Base-by-base conservation (phyloP, 352 stramenopile genomes). In the Phytophthora vignae region DNA sequence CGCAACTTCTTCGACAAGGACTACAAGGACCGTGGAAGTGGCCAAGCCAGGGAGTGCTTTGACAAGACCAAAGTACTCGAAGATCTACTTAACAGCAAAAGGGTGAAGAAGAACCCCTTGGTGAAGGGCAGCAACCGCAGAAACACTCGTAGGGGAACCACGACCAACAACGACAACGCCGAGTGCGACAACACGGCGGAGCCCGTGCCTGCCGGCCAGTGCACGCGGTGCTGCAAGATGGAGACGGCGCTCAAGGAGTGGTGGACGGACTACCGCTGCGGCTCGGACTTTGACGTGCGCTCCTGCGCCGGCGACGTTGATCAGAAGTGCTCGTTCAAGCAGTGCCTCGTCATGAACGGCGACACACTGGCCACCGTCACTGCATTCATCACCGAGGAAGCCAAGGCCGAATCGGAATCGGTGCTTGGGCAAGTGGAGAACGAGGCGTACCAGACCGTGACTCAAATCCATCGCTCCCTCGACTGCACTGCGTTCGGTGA, bases 221-320 rank as follows among this genome's bases (percentile, higher is more conserved):
- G 85, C 73, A 80, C 70, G 15, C 70, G 83, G 9, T 92, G 85
- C 69, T 84, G 73, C 36, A 72, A 80, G 57, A 78, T 89, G 64
- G 62, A 66, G 10, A 86, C 79, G 0, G 60, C 67, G 27, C 53
- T 95, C 29, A 76, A 81, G 33, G 87, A 95, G 62, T 81, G 69
- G 50, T 93, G 83, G 84, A 77, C 73, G n/a, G 75, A 91, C 64
- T 95, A 90, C 71, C 81, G 72, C 44, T 95, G 87, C 48, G 73
- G 72, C 25, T 76, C 66, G 19, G 76, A 85, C 48, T 88, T 86
- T 36, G 84, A 88, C 17, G 57, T 73, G 0, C 60, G 73, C 17
- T 59, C 53, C 3, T 92, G 84, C 12, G 65, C 79, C 0, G 84
- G 86, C 9, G 67, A 80, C 38, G 55, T 60, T 0, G 50, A 46